Base-by-base conservation (phyloP, 371 early-diverging fungal genomes). In the Phascolomyces articulosus region DNA sequence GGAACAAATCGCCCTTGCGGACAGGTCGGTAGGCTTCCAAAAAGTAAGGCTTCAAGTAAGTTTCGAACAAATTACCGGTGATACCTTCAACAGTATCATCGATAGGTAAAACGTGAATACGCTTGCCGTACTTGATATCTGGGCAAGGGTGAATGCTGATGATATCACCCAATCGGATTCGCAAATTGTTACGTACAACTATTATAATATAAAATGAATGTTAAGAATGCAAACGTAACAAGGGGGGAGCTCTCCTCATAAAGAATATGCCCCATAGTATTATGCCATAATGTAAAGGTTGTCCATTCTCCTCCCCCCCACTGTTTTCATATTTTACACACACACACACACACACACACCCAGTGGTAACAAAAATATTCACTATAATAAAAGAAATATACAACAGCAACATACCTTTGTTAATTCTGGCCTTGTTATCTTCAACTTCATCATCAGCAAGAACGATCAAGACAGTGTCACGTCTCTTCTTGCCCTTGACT, bases 61-160 rank as follows among this genome's bases (percentile, higher is more conserved):
- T 94, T 66, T 98, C 97, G 75, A 99, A 99, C 65, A 99, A 82
- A 77, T 98, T 94, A 53, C 99, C 99, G 48, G 95, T 92, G 58
- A 99, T 84, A 20, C 97, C 98, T 78, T 98, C 99, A 49, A 98
- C 88, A 55, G 99, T 96, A 78, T 99, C 99, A 73, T 98, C 97
- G 51, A 99, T 96, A 34, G 99, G 99, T 41, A 98, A 82, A 26
- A 99, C 98, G 60, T 95, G 96, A 68, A 99, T 92, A 63, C 96
- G 91, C 72, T 90, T 90, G 66, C 98, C 98, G 75, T 95, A 95
- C 76, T 95, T 93, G 84, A 99, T 97, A 73, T 97, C 98, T 27
- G 95, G 85, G 77, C 93, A 93, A 55, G 97, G 84, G 80, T 99
- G 98, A 64, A 99, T 87, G 57, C 95, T 95, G 58, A 99, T 95